These are phyloP conservation scores for Boletellus sp. DNA, from an alignment of 768 basidiomycete species.

Conservation along the genomic window DNA sequence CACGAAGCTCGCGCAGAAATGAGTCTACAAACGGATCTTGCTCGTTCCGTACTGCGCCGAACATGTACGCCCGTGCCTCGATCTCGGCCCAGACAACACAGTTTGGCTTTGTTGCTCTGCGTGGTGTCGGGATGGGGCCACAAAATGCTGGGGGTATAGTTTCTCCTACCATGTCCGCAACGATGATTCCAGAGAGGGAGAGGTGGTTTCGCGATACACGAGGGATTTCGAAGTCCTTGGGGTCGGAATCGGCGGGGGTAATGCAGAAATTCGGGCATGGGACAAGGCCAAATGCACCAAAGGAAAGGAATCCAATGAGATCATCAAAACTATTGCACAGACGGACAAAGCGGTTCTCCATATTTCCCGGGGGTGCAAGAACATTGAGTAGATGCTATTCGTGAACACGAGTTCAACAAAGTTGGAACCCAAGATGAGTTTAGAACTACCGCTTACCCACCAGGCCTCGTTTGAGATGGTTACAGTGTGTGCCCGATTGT, in stretches of 20 bases:
- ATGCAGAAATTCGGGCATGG: conserved; percentile 21
- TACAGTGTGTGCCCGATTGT: conserved; percentile 18
- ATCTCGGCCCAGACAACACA: conserved; percentile 24
- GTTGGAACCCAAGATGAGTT: background rate
- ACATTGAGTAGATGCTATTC: conserved; percentile 4
- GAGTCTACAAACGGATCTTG: conserved; percentile 22
- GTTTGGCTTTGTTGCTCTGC: conserved; percentile 10
- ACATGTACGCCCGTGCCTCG: conserved; percentile 25
- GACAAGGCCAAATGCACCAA: conserved; percentile 18
- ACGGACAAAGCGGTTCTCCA: conserved; percentile 31
- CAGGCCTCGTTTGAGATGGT: conserved; percentile 30
- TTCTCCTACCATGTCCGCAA: conserved; percentile 17
- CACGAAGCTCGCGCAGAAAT: conserved; percentile 29
- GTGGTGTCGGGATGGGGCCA: conserved; percentile 3
- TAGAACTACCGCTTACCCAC: conserved; percentile 23
- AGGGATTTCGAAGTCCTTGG: background rate
- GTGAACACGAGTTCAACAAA: background rate
- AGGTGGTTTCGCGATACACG: conserved; percentile 16
- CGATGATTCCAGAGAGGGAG: conserved; percentile 18
- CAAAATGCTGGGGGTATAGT: background rate
- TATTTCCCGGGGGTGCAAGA: conserved; percentile 11
- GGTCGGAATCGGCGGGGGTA: background rate
- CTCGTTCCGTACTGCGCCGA: conserved; percentile 31
- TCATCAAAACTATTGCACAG: conserved; percentile 31
- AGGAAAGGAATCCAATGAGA: conserved; percentile 28